These are phyloP conservation scores for Thalia dealbata DNA, from an alignment of 176 grass and related monocot genomes.

Conservation along the genomic window DNA sequence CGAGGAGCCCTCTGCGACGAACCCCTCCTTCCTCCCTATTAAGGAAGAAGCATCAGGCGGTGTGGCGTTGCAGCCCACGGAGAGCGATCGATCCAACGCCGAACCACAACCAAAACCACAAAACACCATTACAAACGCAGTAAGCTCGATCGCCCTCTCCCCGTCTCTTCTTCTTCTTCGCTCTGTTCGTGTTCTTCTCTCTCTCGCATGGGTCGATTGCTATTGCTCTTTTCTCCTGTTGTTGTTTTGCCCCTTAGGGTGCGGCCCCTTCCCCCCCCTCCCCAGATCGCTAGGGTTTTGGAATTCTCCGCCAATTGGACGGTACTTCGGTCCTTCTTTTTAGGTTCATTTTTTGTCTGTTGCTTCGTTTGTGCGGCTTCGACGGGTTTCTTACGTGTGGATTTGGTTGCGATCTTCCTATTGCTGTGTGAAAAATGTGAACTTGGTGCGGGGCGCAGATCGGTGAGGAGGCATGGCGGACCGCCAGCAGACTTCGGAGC, in stretches of 20 bases:
- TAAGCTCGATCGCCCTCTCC: slow-evolving; percentile 12
- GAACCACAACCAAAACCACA: slow-evolving; percentile 10
- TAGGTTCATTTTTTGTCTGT: neutral
- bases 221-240: slow-evolving; percentile 14
- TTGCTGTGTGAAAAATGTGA: neutral
- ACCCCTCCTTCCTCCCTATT: neutral
- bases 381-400: slow-evolving; percentile 1
- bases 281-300: slow-evolving; percentile 2
- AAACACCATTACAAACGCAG: slow-evolving; percentile 5
- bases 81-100: slow-evolving; percentile 16
- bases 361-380: slow-evolving; percentile 1
- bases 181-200: slow-evolving; percentile 10
- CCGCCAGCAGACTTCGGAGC: slow-evolving; percentile 47
- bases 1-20: neutral
- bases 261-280: neutral
- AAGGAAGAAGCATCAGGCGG: neutral
- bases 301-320: neutral
- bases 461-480: slow-evolving; percentile 13
- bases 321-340: slow-evolving; percentile 2
- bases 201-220: slow-evolving; percentile 13
- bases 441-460: slow-evolving; percentile 2
- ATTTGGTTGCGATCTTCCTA: neutral
- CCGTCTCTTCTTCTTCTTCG: slow-evolving; percentile 3
- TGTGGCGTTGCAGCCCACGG: neutral
- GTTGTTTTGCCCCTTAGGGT: slow-evolving; percentile 16